phyloP scores from a whole-genome alignment of 768 basidiomycete genomes.

The Leccinellum rugosiceps region DNA sequence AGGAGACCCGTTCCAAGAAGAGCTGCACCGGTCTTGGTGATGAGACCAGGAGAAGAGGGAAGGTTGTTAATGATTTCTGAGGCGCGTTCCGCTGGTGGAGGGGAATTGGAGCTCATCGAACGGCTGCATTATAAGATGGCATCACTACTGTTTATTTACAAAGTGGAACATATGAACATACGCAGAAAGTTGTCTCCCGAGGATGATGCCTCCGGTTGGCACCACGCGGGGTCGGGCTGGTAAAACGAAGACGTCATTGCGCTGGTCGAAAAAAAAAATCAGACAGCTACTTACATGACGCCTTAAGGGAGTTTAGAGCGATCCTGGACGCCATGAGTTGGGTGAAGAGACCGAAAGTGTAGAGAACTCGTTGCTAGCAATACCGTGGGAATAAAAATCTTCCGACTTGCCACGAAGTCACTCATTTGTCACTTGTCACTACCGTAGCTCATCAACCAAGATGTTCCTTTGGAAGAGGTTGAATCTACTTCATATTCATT shows the following conservation, averaged over 20 bases:
- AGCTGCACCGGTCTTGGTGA: constrained; percentile 94
- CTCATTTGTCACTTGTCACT: background rate
- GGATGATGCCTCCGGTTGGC: constrained; percentile 28
- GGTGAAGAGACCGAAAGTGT: constrained; percentile 3
- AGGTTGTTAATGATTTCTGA: constrained; percentile 86
- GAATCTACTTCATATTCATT: no score
- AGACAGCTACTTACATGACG: constrained; percentile 44
- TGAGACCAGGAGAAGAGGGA: constrained; percentile 78
- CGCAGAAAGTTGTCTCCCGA: constrained; percentile 32
- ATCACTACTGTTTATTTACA: constrained; percentile 6
- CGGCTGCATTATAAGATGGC: constrained; percentile 47
- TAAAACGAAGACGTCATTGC: background rate
- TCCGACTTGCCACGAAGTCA: constrained; percentile 29
- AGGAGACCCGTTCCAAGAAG: constrained; percentile 85
- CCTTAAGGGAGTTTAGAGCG: constrained; percentile 61
- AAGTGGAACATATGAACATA: constrained; percentile 31
- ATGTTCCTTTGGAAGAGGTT: no score
- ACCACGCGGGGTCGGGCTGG: constrained; percentile 55
- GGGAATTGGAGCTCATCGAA: constrained; percentile 61
- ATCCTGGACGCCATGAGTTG: constrained; percentile 65
- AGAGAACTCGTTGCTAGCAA: constrained; percentile 6
- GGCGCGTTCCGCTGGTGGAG: constrained; percentile 82
- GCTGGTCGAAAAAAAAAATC: background rate
- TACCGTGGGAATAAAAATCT: constrained; percentile 31
- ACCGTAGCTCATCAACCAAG: no score